A percentile compares a stretch with the other conserved stretches of the same genome.
phyloP scores from a whole-genome alignment of 1,139 yeast genomes.

The Geotrichum phurueaensis region DNA sequence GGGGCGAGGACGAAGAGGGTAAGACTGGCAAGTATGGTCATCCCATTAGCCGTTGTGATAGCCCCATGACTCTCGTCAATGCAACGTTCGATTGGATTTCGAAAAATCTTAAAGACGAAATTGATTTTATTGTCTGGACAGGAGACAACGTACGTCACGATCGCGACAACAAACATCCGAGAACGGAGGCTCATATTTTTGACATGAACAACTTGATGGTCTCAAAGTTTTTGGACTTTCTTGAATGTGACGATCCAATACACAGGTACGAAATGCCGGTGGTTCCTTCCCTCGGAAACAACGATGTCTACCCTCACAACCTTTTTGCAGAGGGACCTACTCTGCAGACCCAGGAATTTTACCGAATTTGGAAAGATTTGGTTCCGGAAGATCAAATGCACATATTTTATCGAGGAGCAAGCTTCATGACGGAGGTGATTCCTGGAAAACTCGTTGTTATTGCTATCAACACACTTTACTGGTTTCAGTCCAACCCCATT shows the following conservation, averaged over 20 bases:
- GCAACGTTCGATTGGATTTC: slow-evolving; percentile 63
- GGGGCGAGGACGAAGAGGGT: slow-evolving; percentile 34
- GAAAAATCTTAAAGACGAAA: slow-evolving; percentile 58
- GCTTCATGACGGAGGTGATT: slow-evolving; percentile 66
- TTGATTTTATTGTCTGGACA: slow-evolving; percentile 84
- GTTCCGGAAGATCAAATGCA: slow-evolving; percentile 76
- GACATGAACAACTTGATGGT: slow-evolving; percentile 63
- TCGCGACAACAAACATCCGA: slow-evolving; percentile 64
- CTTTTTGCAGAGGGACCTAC: slow-evolving; percentile 84
- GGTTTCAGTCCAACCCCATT: slow-evolving; percentile 70
- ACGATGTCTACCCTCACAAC: slow-evolving; percentile 85
- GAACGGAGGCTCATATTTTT: slow-evolving; percentile 64
- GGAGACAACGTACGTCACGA: slow-evolving; percentile 87
- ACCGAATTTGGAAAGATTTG: slow-evolving; percentile 59
- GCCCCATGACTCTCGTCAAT: slow-evolving; percentile 57
- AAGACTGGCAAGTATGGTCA: slow-evolving; percentile 18
- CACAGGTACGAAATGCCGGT: slow-evolving; percentile 38
- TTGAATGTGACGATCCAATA: slow-evolving; percentile 40
- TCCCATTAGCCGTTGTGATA: slow-evolving; percentile 40
- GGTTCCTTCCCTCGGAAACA: slow-evolving; percentile 73
- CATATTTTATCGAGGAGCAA: slow-evolving; percentile 66
- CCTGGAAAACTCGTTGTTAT: slow-evolving; percentile 72
- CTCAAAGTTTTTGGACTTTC: slow-evolving; percentile 49
- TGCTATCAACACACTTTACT: slow-evolving; percentile 69
- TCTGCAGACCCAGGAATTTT: slow-evolving; percentile 69